Evolutionary conservation across 371 early-diverging fungal genomes (phyloP).

Genomic region (Mucor plumbeus): DNA sequence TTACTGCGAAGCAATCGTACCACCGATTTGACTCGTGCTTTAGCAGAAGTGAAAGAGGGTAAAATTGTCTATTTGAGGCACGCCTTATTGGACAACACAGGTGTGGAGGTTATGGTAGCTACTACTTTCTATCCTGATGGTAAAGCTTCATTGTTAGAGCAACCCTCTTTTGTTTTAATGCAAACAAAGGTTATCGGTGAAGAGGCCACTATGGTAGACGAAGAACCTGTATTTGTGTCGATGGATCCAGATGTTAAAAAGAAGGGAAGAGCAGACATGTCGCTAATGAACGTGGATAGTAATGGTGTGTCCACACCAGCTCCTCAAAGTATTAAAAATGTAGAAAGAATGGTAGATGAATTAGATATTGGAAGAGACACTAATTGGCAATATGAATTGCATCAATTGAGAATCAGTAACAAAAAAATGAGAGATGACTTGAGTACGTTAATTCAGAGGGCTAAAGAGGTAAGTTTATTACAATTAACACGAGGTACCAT

Average conservation of each 20-base stretch:
- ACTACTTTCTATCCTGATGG: conserved; percentile 60
- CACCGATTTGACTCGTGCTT: conserved; percentile 51
- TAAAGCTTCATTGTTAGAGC: conserved; percentile 16
- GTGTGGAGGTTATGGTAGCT: conserved; percentile 47
- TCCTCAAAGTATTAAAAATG: conserved; percentile 4
- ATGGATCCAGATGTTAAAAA: conserved; percentile 38
- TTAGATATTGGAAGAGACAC: conserved; percentile 36
- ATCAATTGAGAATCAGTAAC: conserved; percentile 53
- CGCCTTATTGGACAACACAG: conserved; percentile 44
- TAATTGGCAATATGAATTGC: conserved; percentile 58
- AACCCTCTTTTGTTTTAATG: conserved; percentile 50
- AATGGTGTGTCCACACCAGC: conserved; percentile 7
- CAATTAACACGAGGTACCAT: neutral
- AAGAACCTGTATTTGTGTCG: conserved; percentile 30
- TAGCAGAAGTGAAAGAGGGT: conserved; percentile 56
- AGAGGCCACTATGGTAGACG: conserved; percentile 19
- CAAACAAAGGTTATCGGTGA: conserved; percentile 38
- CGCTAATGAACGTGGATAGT: conserved; percentile 12
- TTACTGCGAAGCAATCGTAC: conserved; percentile 58
- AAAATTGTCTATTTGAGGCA: conserved; percentile 50
- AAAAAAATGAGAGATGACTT: conserved; percentile 43
- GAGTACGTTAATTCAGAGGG: conserved; percentile 21
- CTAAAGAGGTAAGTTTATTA: conserved; percentile 18
- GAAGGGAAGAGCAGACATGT: conserved; percentile 29
- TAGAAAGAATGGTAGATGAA: conserved; percentile 44